Percentiles rank a stretch among this genome's conserved stretches.
Evolutionary conservation across 78 protist species (phyloP).

Genomic region (Dictyostelium discoideum): dicty_2.7 NC_007089.4:1962501-1963000

Average conservation of each 20-base stretch:
- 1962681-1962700: no score
- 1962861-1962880: conserved; percentile 63
- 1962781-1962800: conserved; percentile 42
- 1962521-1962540: conserved; percentile 88
- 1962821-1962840: conserved; percentile 73
- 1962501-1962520: conserved; percentile 83
- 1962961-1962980: conserved; percentile 55
- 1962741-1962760: conserved; percentile 85
- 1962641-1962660: background rate
- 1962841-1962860: conserved; percentile 83
- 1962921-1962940: conserved; percentile 81
- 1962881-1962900: conserved; percentile 71
- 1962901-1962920: conserved; percentile 81
- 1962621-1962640: no score
- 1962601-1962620: background rate
- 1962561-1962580: conserved; percentile 79
- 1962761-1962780: conserved; percentile 87
- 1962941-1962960: conserved; percentile 82
- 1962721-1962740: conserved; percentile 86
- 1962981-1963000: no score
- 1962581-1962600: background rate
- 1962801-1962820: conserved; percentile 52
- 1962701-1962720: conserved; percentile 86
- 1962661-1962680: no score
- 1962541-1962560: conserved; percentile 91